These are phyloP conservation scores for Starmera quercuum DNA, from an alignment of 805 yeast species.

Conservation along the genomic window DNA sequence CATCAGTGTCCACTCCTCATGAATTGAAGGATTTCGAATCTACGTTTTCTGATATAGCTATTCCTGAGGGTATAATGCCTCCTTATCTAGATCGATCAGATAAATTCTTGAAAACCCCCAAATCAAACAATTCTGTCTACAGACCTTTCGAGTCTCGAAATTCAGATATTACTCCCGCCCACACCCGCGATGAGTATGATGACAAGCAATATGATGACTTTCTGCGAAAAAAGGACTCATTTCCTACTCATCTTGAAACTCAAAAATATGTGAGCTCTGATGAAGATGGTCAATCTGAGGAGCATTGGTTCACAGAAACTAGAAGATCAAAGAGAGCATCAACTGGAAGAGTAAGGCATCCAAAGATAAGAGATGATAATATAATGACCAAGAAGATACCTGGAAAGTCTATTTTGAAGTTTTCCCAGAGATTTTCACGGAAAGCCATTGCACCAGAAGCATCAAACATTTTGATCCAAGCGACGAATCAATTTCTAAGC, in stretches of 20 bases:
- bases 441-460: constrained; percentile 15
- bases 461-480: constrained; percentile 12
- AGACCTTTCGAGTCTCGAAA: too few relatives aligned
- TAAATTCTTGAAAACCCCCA: not conserved
- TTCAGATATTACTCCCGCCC: too few relatives aligned
- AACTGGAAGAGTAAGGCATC: not conserved
- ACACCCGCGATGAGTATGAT: too few relatives aligned
- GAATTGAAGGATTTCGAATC: too few relatives aligned
- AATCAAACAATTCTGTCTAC: too few relatives aligned
- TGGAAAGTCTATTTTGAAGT: constrained; percentile 3
- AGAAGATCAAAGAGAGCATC: too few relatives aligned
- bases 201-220: too few relatives aligned
- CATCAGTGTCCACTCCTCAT: too few relatives aligned
- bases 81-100: constrained; percentile 2
- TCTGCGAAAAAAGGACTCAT: too few relatives aligned
- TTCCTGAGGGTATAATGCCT: constrained; percentile 19
- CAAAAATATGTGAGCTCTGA: too few relatives aligned
- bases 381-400: not conserved
- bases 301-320: too few relatives aligned
- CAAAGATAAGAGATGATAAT: not conserved
- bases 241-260: too few relatives aligned
- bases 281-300: constrained; percentile 1
- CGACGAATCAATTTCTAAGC: constrained; percentile 21
- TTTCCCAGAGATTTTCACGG: constrained; percentile 5
- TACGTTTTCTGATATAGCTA: constrained; percentile 16